Base-by-base conservation (phyloP, 441 rosid genomes). In the Dalechampia spathulata region DNA sequence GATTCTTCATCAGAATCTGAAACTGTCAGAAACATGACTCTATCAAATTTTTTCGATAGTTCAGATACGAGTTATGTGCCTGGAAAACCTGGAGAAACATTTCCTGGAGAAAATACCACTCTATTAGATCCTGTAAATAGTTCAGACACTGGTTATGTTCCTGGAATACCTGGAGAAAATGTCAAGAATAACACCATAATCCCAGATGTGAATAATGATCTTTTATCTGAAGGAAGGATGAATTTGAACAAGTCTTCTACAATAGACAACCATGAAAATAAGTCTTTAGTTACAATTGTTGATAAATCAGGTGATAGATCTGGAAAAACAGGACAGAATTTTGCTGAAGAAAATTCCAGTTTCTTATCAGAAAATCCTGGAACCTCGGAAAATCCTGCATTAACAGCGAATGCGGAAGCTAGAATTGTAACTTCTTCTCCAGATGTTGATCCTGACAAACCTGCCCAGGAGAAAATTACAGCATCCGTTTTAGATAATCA, bases 211-310 rank as follows among this genome's bases (percentile, higher is more conserved):
- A 56, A 53, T 40, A 30, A 55, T 56, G 77, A 27, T 20, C 7
- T 46, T 62, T 40, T 44, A 17, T 21, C 68, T 28, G 68, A 52
- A 56, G 52, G 42, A 28, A 43, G 64, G 41, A 15, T 6, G 19
- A 47, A 56, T 26, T 63, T 36, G 43, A 55, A 64, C 51, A 46
- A 23, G 20, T 55, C 70, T 53, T 53, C 52, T 27, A 44, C 22
- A 47, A 20, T 49, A 19, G 60, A 58, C 22, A 61, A 27, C 55
- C 19, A 27, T 40, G 55, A 22, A n/a, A 36, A 38, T 32, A 66
- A 70, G 48, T 26, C 73, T 60, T 41, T 56, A 30, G 25, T n/a
- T 36, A n/a, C n/a, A n/a, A n/a, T n/a, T n/a, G n/a, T n/a, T n/a
- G n/a, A n/a, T n/a, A n/a, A 64, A 61, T 25, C 51, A 39, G 21